Evolutionary conservation across 768 basidiomycete genomes (phyloP), one percentile per base, ranked within the genome.

Genomic region (Suillus discolor): DNA sequence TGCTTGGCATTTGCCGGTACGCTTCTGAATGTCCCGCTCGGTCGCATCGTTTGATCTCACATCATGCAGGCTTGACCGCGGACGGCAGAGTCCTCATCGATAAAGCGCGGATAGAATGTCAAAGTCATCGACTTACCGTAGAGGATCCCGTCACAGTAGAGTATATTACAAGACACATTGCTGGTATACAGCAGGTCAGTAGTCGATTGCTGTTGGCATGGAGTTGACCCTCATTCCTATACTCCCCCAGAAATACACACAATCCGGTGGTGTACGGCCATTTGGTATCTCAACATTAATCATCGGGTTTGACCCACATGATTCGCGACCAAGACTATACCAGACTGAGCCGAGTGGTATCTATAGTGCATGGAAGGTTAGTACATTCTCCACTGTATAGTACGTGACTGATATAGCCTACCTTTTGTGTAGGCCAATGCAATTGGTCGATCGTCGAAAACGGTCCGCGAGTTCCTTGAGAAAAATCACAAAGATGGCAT

Each of bases 71-170:
- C 72, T 82, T 99, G 65, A 98, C 96, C 11, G 97, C 97, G 23
- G 97, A 99, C 75, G 97, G 97, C 54, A 91, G 97, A 70, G 94
- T 99, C 60, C 83, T 99, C 57, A 99, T 99, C 71, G 97, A 99
- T 85, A 97, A 93, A 78, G 97, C 97, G 16, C 89, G 97, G 67
- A 89, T 94, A 76, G 97, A 99, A 83, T 99, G 97, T 74, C 97
- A 99, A 77, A 94, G 91, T 64, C 96, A 99, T 81, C 90, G 97
- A 23, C 81, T 99, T 66, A 98, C 96, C 0, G 97, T 98, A 41
- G 97, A 99, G 75, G 97, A 99, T 76, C 97, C 97, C 15, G 97
- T 97, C 61, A 95, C 93, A 20, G 92, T 99, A 36, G 97, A 99
- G 77, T 99, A 99, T 74, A 98, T 99, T 73, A 97, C 97, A 36